Evolutionary conservation across 1,284 basidiomycete species (phyloP), one percentile per base, ranked within the genome.

Genomic region (Clitocybe nebularis): DNA sequence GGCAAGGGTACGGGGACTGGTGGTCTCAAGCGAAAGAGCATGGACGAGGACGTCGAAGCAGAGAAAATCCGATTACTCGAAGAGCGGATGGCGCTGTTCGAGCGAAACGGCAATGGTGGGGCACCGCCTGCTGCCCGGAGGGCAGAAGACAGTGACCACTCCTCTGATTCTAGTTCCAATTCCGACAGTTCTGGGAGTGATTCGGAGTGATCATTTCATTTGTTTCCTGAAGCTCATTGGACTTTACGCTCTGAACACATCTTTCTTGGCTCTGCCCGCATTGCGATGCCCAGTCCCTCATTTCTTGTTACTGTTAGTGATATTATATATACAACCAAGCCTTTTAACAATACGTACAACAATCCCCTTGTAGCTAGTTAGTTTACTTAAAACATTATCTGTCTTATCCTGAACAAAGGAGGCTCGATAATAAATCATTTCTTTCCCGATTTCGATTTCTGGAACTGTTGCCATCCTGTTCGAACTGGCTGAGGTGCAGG

Each of bases 61-160:
- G 88, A 92, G 69, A 90, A 93, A 69, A 95, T 95, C 56, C 78
- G 87, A 41, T 75, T 81, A 61, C 75, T 96, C 43, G 91, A 96
- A 64, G 82, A 84, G 53, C 76, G 84, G 41, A 84, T 92, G 72
- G 73, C 74, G 17, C 72, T 87, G 13, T 89, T 92, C 60, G 82
- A 89, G 45, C 68, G 75, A 41, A 73, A 72, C 39, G 62, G 63
- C 22, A 66, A 65, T 32, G 63, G 65, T 25, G 61, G 68, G 5
- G 50, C 60, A 9, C 56, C 67, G 8, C 56, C 65, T 5, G 54
- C 69, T 5, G 57, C 62, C 29, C 60, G 65, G 20, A 63, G 63
- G 40, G 74, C 66, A 23, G 71, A 75, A 39, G 82, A 81, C 45
- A 86, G 80, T 55, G 84, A 85, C 46, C 81, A 75, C 53, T 85